Evolutionary conservation across 163 green algal species (phyloP).

Genomic region (Scenedesmus sp.): DNA sequence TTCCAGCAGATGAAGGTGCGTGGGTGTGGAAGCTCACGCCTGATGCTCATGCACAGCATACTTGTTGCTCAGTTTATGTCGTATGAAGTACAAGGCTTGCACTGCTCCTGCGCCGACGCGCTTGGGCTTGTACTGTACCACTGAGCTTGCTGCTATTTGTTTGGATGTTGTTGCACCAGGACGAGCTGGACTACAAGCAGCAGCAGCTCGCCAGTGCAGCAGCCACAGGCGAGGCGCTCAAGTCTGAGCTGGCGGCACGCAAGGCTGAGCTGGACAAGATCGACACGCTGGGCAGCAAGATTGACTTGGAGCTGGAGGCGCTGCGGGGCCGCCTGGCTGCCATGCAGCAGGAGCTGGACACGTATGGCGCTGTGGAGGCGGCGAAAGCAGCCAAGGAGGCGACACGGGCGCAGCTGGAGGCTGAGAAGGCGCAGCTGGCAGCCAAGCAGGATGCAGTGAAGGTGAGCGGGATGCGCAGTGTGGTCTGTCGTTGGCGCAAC

Average conservation of each 20-base stretch:
- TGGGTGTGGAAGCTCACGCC: not conserved
- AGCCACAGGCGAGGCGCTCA: conserved; percentile 42
- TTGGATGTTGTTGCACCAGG: conserved; percentile 51
- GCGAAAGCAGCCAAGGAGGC: conserved; percentile 23
- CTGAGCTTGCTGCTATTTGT: not conserved
- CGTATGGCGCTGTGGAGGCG: conserved; percentile 57
- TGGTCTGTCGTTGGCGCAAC: no score
- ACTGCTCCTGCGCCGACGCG: not conserved
- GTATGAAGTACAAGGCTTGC: not conserved
- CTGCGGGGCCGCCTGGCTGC: conserved; percentile 62
- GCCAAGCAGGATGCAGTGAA: not conserved
- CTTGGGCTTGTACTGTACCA: conserved; percentile 1
- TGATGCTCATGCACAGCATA: not conserved
- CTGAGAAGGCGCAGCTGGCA: not conserved
- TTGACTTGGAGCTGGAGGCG: conserved; percentile 71
- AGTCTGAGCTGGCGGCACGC: conserved; percentile 68
- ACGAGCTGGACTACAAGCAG: conserved; percentile 82
- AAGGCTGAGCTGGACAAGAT: conserved; percentile 76
- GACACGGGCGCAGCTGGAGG: conserved; percentile 5
- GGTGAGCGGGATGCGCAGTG: not conserved
- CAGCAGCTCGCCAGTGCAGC: conserved; percentile 55
- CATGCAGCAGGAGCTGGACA: conserved; percentile 66
- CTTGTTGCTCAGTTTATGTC: no score
- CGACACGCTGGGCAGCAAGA: conserved; percentile 78
- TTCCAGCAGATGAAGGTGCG: conserved; percentile 70